These are phyloP conservation scores for Leptodontidium sp. DNA, from an alignment of 2,329 filamentous ascomycete genomes.

Conservation along the genomic window DNA sequence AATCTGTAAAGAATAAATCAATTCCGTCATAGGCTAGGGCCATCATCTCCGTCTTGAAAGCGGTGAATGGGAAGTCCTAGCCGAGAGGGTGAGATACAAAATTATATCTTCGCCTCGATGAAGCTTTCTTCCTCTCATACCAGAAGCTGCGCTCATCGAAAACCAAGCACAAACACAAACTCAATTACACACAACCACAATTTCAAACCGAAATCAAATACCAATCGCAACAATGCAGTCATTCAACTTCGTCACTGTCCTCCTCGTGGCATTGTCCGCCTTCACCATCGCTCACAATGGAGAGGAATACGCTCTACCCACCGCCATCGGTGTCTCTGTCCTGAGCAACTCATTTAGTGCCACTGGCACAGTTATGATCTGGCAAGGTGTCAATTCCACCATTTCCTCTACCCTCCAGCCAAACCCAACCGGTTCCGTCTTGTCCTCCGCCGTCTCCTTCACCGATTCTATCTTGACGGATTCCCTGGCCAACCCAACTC, in stretches of 20 bases:
- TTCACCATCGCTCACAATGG: background rate
- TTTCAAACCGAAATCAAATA: background rate
- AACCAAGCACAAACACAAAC: background rate
- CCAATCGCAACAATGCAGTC: constrained; percentile 8
- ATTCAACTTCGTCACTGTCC: background rate
- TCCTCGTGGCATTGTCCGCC: background rate
- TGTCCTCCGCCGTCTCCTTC: background rate
- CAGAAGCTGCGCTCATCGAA: background rate
- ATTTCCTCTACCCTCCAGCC: background rate
- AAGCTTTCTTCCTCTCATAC: background rate
- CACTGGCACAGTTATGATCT: background rate
- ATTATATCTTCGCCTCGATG: background rate
- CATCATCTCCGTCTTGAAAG: background rate
- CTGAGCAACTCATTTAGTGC: background rate
- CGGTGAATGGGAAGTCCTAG: background rate
- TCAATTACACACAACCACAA: background rate
- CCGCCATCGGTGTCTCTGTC: constrained; percentile 5
- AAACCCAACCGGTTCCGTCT: background rate
- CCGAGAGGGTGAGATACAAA: background rate
- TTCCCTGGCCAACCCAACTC: background rate
- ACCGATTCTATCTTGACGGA: background rate
- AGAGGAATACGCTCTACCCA: background rate
- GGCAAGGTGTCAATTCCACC: background rate
- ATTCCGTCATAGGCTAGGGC: background rate
- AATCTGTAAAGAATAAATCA: no score